Evolutionary conservation across 1,139 yeast genomes (phyloP), one percentile per base, ranked within the genome.

Genomic region (Hemisphaericaspora subhashii): DNA sequence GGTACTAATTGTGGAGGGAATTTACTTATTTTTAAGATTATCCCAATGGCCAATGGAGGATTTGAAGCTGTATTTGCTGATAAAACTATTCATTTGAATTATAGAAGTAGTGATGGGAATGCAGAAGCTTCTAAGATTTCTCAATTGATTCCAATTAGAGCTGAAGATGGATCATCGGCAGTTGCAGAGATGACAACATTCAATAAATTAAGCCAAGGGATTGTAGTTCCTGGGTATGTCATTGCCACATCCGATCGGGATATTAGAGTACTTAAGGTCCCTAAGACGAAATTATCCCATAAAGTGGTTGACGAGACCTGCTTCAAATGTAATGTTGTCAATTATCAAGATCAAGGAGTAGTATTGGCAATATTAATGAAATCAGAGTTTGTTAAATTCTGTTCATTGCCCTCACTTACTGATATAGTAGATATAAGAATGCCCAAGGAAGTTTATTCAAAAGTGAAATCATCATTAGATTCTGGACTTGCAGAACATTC

Each of bases 1-100:
- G 99, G 98, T 21, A 85, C 97, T 0, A 78, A 81, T 41, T 67
- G 68, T 23, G 98, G 98, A 12, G 86, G 77, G 13, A 69, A 87
- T 41, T 58, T 89, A 13, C 51, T 83, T 21, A 73, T 81, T 0
- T 86, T 78, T 60, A 82, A 83, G 53, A 62, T 92, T 2, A 57
- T 83, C 4, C 96, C 96, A 1, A 79, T 75, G 38, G 62, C 74
- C 0, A 69, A 73, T 28, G 95, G 96, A 4, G 82, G 87, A 21
- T 90, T 82, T 55, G 66, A 70, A 27, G 87, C 80, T 0, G 74
- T 74, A 9, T 73, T 76, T 45, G 72, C 78, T 4, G 85, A 81
- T 38, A 71, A 67, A 41, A 60, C 71, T 0, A 54, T 67, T 12
- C 68, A 66, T 16, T 61, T 72, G 36, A 71, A 68, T 46, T 68